Evolutionary conservation across 306 rosid species (phyloP).

Genomic region (Spatholobus suberectus): DNA sequence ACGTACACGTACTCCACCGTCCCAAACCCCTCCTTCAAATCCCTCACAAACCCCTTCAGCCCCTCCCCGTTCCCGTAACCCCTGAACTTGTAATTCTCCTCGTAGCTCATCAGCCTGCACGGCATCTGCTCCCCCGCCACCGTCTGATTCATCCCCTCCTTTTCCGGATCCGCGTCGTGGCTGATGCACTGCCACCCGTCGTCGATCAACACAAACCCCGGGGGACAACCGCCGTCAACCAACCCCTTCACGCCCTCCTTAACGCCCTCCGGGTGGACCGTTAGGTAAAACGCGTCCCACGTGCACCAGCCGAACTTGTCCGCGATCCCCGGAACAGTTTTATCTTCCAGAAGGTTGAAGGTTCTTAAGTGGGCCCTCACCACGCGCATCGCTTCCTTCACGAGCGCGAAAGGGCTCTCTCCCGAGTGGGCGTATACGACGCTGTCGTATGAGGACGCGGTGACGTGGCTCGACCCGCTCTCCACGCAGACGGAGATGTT

Average conservation of each 20-base stretch:
- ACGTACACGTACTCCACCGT: conserved; percentile 84
- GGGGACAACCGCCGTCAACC: conserved; percentile 73
- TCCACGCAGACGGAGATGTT: conserved; percentile 73
- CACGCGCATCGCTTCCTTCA: conserved; percentile 72
- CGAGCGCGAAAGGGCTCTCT: conserved; percentile 58
- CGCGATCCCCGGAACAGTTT: conserved; percentile 74
- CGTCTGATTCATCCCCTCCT: conserved; percentile 76
- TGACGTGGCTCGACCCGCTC: conserved; percentile 67
- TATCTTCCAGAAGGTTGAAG: conserved; percentile 74
- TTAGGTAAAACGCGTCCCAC: conserved; percentile 95
- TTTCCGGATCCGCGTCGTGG: conserved; percentile 69
- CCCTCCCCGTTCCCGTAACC: conserved; percentile 51
- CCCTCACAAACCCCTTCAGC: conserved; percentile 67
- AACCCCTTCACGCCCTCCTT: conserved; percentile 51
- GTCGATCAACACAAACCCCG: conserved; percentile 80
- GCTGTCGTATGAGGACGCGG: conserved; percentile 34
- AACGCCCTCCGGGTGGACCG: conserved; percentile 81
- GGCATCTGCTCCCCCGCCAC: conserved; percentile 96
- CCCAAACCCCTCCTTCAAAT: conserved; percentile 67
- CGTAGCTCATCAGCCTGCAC: conserved; percentile 69
- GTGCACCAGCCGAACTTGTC: conserved; percentile 99
- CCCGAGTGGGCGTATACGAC: conserved; percentile 78
- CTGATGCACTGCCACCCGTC: conserved; percentile 95
- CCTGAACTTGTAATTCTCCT: conserved; percentile 79
- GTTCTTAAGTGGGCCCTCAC: conserved; percentile 71